Evolutionary conservation across 2,329 filamentous ascomycete species (phyloP), one percentile per base, ranked within the genome.

Genomic region (Raffaelea arxii): DNA sequence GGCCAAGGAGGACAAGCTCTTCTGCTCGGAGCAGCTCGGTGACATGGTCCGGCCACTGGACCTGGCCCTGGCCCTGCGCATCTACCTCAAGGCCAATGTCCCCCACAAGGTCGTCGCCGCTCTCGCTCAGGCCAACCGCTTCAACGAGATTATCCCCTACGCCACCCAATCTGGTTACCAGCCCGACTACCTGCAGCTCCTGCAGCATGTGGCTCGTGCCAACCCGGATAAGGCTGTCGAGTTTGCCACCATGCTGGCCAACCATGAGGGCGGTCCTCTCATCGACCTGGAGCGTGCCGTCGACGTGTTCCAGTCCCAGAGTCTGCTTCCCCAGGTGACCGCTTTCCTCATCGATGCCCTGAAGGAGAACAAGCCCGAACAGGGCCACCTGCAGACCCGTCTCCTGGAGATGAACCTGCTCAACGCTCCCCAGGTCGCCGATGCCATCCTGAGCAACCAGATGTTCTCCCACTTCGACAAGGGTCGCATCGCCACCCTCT

Each of bases 401-500:
- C 76, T 98, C 3, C 72, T 98, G 47, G 94, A 98, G 74, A 97
- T 98, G 90, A 98, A 98, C 66, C 69, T 98, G 52, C 76, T 94
- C 66, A 94, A 95, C 56, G 94, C 92, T 2, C 92, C 92, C 43
- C 92, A 97, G 65, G 94, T 98, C 46, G 92, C 94, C 4, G 94
- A 98, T 65, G 92, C 92, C 27, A 98, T 98, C 55, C 78, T 98
- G 36, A 87, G 91, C 54, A 98, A 98, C 59, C 88, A 97, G 58
- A 96, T 98, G 85, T 97, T 98, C 68, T 89, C 89, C 1, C 81
- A 98, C 68, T 98, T 95, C 60, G 92, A 98, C 68, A 94, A 87
- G 71, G 69, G 81, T 40, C 84, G 89, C 53, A 86, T 98, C 65
- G 87, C 91, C 22, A 78, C 84, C 54, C 77, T 98, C 46, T 98